Evolutionary conservation across 768 basidiomycete genomes (phyloP), one percentile per base, ranked within the genome.

Genomic region (Galerina sulciceps): DNA sequence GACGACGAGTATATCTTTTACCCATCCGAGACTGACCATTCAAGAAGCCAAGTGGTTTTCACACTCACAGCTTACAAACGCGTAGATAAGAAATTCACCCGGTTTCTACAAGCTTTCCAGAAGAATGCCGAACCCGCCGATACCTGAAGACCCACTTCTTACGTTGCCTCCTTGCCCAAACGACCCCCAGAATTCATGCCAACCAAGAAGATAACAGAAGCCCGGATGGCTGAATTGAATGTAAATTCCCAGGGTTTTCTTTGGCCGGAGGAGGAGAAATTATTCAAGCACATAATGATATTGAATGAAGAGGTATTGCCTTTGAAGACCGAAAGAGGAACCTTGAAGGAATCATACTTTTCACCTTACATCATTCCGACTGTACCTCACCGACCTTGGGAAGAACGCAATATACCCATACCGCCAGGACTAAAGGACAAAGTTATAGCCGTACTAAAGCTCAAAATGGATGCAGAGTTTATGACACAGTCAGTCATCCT

Each of bases 351-450:
- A 17, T 60, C 63, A 8, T 69, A 61, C 38, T 68, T 69, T 49
- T 41, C 57, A 13, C 66, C 66, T 6, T 53, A 68, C 2, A 50
- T 51, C 8, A 68, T 67, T 26, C 67, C 67, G 6, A 66, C 66
- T 4, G 61, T 75, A 1, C 57, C 60, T 36, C 75, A 75, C 52
- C 45, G 63, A 10, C 74, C 75, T 9, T 75, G 73, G 72, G 61
- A 44, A 8, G 37, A 60, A 11, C 57, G 58, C 17, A 72, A 69
- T 43, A 63, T 72, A 13, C 75, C 69, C 1, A 75, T 76, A 34
- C 72, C 73, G 6, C 71, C 67, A 0, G 73, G 73, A 6, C 61
- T 70, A 6, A 47, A 49, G n/a, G n/a, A n/a, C n/a, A 49, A 69
- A 35, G 68, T 73, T 6, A 60, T 67, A 13, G 35, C 65, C 1